Evolutionary conservation across 371 early-diverging fungal genomes (phyloP), one percentile per base, ranked within the genome.

Genomic region (Actinomortierella wolfii): DNA sequence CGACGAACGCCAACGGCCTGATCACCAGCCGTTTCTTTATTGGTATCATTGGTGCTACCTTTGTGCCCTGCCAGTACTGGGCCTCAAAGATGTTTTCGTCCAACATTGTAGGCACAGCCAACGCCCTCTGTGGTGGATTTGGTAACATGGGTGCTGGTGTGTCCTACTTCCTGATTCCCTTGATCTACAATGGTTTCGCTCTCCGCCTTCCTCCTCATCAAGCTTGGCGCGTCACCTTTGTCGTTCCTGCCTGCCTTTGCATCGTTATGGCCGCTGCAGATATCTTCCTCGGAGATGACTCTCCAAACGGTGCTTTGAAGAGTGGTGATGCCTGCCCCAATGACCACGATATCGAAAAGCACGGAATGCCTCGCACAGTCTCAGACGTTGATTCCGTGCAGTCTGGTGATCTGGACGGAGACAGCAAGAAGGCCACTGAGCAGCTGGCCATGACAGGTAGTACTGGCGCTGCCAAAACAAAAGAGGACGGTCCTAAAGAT

Each of bases 51-150:
- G 86, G 88, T 24, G 82, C 84, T n/a, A 57, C 85, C 2, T 88
- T 88, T 80, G 86, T 88, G 0, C 86, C 89, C 14, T 88, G 89
- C 64, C 89, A 88, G 71, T 78, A 78, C 64, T 87, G 87, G 87
- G 78, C 87, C 20, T 85, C 83, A 8, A 74, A 79, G 34, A 77
- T 86, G 76, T 88, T 88, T 67, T 49, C 74, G 17, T 51, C 64
- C 18, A 67, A 80, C 9, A 73, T 85, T 47, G 81, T 88, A 39
- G 84, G 89, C 8, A 79, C 85, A 24, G 89, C 87, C 34, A 88
- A 88, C 67, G 87, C 88, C 18, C 51, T 87, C 43, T 80, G 80
- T 3, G 89, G 79, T 40, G 89, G 89, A 9, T 86, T 86, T 81
- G 88, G 88, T 23, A 87, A 88, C 59, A 84, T 86, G 82, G 88